Evolutionary conservation across 257 asterid species (phyloP), one percentile per base, ranked within the genome.

Genomic region (Jaltomata sinuosa): DNA sequence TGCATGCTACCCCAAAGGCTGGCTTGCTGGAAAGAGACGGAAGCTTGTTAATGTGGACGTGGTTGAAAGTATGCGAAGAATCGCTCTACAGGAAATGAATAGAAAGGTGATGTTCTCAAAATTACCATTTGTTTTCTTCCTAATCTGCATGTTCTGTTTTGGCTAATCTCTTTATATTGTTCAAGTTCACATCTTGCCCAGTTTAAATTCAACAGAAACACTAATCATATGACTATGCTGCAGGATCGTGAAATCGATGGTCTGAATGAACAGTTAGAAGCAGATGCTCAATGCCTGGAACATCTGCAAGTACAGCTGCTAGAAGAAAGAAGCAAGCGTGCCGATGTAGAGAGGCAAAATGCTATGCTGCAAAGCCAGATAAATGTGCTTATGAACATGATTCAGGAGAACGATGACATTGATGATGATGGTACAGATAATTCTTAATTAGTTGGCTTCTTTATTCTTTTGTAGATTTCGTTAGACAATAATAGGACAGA

Each of bases 241-340:
- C 94, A 96, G 99, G 99, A 96, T 27, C 91, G 98, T 83, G 99
- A 96, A 80, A 96, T 96, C 1, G 97, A 92, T 54, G 98, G 99
- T 59, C 91, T 96, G 49, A 96, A 93, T 69, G 98, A 94, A 92
- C 99, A 96, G 83, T 55, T 96, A 72, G 99, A 93, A 84, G 98
- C 87, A 89, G 99, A 96, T 79, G 90, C 98, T 0, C 92, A 92
- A 45, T 92, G 94, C 85, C 84, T 96, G 25, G 99, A 96, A 88
- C 99, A 93, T 88, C 91, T 96, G 86, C 99, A 96, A 85, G 68
- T 94, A 87, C 98, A 94, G 92, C 93, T 96, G 53, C 92, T 96
- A 19, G 98, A 96, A 12, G 99, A 96, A 84, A 88, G 98, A 80
- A 94, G 99, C 94, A 96, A 96, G 79, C 92, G 99, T 0, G 87